phyloP scores from a whole-genome alignment of 805 yeast genomes.

The Wickerhamiella vanderwaltii region DNA sequence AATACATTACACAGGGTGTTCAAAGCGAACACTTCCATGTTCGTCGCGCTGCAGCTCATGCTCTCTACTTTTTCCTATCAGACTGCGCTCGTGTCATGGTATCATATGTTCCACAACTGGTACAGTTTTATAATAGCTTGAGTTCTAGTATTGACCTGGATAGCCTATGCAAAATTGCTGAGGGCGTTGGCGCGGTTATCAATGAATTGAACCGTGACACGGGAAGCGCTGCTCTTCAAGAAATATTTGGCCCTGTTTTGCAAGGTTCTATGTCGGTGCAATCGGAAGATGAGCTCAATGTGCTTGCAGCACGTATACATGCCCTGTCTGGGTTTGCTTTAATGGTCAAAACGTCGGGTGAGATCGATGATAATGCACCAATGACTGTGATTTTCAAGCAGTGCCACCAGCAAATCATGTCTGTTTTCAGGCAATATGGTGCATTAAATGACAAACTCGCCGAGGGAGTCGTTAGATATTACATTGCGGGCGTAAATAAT shows the following conservation, averaged over 20 bases:
- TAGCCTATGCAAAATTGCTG: slow-evolving; percentile 67
- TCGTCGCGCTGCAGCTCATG: slow-evolving; percentile 78
- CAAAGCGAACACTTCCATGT: slow-evolving; percentile 36
- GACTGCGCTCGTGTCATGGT: slow-evolving; percentile 67
- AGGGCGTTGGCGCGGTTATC: slow-evolving; percentile 80
- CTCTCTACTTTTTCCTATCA: slow-evolving; percentile 86
- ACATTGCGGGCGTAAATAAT: slow-evolving; percentile 16
- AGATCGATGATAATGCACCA: slow-evolving; percentile 29
- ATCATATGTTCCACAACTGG: slow-evolving; percentile 60
- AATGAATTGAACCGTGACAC: slow-evolving; percentile 28
- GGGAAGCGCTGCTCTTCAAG: slow-evolving; percentile 43
- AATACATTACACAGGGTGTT: slow-evolving; percentile 73
- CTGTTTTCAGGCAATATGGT: slow-evolving; percentile 10
- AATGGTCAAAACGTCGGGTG: slow-evolving; percentile 51
- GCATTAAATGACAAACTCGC: slow-evolving; percentile 7
- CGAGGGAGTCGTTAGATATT: slow-evolving; percentile 15
- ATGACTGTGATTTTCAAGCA: slow-evolving; percentile 25
- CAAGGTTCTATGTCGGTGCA: slow-evolving; percentile 26
- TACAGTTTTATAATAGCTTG: slow-evolving; percentile 54
- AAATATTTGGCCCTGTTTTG: slow-evolving; percentile 57
- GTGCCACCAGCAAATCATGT: slow-evolving; percentile 13
- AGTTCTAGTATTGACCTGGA: slow-evolving; percentile 45
- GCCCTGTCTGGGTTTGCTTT: slow-evolving; percentile 54
- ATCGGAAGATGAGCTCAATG: slow-evolving; percentile 25
- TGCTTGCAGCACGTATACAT: slow-evolving; percentile 28